Base-by-base conservation (phyloP, 2,329 filamentous ascomycete genomes). In the Penicillium digitatum region DNA sequence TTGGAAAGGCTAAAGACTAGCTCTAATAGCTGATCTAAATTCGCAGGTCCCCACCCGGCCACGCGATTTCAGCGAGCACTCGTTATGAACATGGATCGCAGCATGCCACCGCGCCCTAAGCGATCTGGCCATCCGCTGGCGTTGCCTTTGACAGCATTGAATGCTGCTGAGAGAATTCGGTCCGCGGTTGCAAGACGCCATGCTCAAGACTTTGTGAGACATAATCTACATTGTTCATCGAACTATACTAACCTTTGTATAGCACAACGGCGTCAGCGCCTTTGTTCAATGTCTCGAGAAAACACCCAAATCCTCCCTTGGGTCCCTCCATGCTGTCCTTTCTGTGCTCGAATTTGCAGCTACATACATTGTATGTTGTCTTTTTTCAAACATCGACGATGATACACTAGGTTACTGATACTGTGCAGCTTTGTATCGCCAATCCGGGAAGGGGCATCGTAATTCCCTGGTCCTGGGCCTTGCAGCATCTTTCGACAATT, bases 381-480 rank as follows among this genome's bases (percentile, higher is more conserved):
- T 20, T 48, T 48, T 32, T 24, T 6, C n/a, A 16, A 26, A 44
- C 27, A 18, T 35, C 5, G 8, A 14, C 1, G 9, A 16, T 18
- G 2, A n/a, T 22, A n/a, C 8, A 37, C n/a, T 11, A 31, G 5
- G 26, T 34, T 29, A 22, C 38, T 39, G 5, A 51, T 18, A 5
- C 14, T 16, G 32, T 39, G 2, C 18, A 59, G 55, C 49, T 61
- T 31, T 58, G 52, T 29, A 35, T 57, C 6, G 39, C 52, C 14
- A 61, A 54, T 40, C 52, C 55, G 18, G 49, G 37, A 4, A 55
- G 24, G 27, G 57, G 55, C 3, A 48, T 60, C 9, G 46, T 52
- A 3, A 20, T 61, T 7, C 59, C 59, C 4, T 58, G 48, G 45
- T 58, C 59, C 8, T 61, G 59, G 59, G 52, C 52, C 11, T 18